These are phyloP conservation scores for Haplosporangium sp. DNA, from an alignment of 371 early-diverging fungal species.

Conservation along the genomic window DNA sequence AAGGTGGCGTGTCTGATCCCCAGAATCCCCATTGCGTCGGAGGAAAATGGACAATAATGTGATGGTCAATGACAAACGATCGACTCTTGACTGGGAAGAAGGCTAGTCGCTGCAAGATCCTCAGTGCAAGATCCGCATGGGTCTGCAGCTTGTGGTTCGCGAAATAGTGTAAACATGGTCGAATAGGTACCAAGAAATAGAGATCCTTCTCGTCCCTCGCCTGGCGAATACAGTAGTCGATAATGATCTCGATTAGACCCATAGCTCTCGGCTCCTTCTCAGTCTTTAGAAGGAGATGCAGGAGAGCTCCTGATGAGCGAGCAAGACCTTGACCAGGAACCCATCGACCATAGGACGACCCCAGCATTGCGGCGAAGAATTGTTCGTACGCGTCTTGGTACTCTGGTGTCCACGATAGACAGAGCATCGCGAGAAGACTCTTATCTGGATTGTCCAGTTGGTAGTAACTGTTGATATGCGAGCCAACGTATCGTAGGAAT, in stretches of 20 bases:
- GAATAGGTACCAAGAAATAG: background rate
- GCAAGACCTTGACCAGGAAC: background rate
- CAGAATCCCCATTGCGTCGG: background rate
- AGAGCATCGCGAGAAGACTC: background rate
- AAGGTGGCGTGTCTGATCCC: background rate
- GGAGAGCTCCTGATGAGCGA: background rate
- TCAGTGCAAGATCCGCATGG: slow-evolving; percentile 3
- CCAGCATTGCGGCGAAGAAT: background rate
- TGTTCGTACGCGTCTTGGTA: background rate
- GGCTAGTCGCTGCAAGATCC: background rate
- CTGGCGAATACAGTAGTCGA: background rate
- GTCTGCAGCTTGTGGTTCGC: background rate
- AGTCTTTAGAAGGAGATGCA: background rate
- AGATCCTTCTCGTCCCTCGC: background rate
- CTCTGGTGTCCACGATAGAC: background rate
- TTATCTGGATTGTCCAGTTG: background rate
- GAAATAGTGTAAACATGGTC: background rate
- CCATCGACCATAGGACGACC: background rate
- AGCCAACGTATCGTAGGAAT: background rate
- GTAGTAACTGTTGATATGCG: background rate
- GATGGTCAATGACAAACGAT: slow-evolving; percentile 3
- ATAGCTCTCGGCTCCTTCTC: background rate
- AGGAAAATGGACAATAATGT: background rate
- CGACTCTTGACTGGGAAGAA: slow-evolving; percentile 6
- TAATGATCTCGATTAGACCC: background rate